Evolutionary conservation across 2,329 filamentous ascomycete species (phyloP).

Genomic region (Penicillium occitanis): DNA sequence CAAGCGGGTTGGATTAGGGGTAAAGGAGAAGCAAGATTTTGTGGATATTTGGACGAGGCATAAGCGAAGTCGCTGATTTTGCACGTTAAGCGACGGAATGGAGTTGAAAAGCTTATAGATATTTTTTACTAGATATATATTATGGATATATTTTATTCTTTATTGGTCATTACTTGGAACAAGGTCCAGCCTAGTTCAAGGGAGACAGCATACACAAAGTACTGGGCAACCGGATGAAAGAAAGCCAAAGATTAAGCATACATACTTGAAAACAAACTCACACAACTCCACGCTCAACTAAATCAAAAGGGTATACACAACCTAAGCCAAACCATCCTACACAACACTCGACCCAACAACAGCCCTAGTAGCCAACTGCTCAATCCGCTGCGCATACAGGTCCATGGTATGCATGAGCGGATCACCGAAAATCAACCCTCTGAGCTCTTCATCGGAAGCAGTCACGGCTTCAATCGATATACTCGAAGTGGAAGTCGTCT

Average conservation of each 20-base stretch:
- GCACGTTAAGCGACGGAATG: neutral
- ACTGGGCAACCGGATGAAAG: neutral
- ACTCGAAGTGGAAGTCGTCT: constrained; percentile 49
- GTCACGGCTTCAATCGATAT: constrained; percentile 18
- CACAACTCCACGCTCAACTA: neutral
- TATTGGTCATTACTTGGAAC: neutral
- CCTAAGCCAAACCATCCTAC: neutral
- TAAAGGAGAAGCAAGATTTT: constrained; percentile 81
- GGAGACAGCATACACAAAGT: neutral
- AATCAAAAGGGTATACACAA: constrained; percentile 4
- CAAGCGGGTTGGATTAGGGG: constrained; percentile 80
- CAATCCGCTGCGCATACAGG: constrained; percentile 70
- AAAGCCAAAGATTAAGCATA: neutral
- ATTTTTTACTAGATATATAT: neutral
- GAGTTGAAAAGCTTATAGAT: neutral
- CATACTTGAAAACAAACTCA: neutral
- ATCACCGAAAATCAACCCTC: constrained; percentile 75
- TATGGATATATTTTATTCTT: neutral
- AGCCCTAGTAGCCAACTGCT: constrained; percentile 68
- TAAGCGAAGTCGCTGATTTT: neutral
- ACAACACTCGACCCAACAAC: constrained; percentile 44
- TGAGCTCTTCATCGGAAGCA: constrained; percentile 65
- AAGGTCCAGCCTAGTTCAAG: neutral
- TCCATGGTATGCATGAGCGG: constrained; percentile 78
- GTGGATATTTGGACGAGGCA: constrained; percentile 63